phyloP scores from a whole-genome alignment of 768 basidiomycete species.

The Podaxis sp. region DNA sequence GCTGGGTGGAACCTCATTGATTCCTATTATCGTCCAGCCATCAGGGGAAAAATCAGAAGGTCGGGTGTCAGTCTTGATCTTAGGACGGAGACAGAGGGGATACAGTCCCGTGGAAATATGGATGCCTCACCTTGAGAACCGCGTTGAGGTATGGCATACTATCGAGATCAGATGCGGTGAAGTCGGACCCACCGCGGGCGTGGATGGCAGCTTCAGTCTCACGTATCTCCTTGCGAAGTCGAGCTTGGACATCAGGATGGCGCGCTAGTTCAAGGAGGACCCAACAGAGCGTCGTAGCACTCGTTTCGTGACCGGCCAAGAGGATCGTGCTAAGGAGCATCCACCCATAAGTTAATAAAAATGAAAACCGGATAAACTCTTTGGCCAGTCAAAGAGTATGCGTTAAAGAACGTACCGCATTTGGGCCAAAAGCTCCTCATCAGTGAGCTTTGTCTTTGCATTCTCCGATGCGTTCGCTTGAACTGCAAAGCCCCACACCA shows the following conservation, averaged over 20 bases:
- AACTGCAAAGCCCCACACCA: constrained; percentile 28
- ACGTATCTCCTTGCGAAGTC: constrained; percentile 59
- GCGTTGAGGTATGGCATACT: constrained; percentile 46
- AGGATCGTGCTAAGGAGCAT: constrained; percentile 44
- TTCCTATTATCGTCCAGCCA: constrained; percentile 32
- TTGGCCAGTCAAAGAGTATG: not conserved
- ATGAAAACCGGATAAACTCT: constrained; percentile 26
- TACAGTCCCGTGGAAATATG: not conserved
- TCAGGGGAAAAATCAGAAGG: not conserved
- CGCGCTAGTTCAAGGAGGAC: constrained; percentile 60
- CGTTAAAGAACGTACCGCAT: constrained; percentile 44
- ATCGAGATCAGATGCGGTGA: constrained; percentile 44
- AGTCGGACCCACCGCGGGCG: constrained; percentile 34
- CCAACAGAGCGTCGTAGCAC: constrained; percentile 58
- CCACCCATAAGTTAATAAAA: constrained; percentile 31
- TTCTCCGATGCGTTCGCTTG: constrained; percentile 54
- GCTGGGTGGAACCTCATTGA: constrained; percentile 43
- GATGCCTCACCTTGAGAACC: constrained; percentile 40
- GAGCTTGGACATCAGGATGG: constrained; percentile 54
- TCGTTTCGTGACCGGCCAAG: constrained; percentile 60
- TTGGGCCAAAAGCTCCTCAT: constrained; percentile 48
- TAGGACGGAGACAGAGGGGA: not conserved
- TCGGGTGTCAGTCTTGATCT: not conserved
- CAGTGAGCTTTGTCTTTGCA: constrained; percentile 38
- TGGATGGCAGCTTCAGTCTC: constrained; percentile 34